A percentile compares a stretch with the other conserved stretches of the same genome.
Conservation (phyloP, 768 basidiomycete species). For the Hebeloma cylindrosporum region DNA sequence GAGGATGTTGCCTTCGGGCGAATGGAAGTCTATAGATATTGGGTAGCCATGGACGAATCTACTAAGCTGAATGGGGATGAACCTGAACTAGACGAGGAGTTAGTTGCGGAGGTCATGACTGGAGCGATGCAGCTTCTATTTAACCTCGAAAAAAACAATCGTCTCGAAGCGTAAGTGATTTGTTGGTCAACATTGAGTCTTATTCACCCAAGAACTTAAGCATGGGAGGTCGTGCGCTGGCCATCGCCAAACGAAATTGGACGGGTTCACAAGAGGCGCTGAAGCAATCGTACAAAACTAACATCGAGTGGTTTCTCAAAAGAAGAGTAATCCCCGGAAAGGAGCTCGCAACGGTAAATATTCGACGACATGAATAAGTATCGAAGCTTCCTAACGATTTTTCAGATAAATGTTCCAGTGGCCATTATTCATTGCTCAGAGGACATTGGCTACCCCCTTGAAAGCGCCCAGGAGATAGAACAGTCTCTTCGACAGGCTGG, state of each 20-base stretch:
- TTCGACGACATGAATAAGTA: neutral
- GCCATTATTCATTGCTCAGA: conserved; percentile 30
- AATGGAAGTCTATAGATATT: conserved; percentile 11
- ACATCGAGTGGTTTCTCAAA: conserved; percentile 19
- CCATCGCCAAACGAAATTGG: conserved; percentile 16
- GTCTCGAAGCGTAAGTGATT: conserved; percentile 19
- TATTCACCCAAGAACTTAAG: conserved; percentile 5
- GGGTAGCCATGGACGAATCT: conserved; percentile 9
- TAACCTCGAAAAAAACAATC: conserved; percentile 17
- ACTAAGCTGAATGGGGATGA: too few species aligned
- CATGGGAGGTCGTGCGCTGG: conserved; percentile 8
- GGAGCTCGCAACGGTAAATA: conserved; percentile 19
- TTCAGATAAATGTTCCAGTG: conserved; percentile 29
- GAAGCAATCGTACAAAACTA: conserved; percentile 13
- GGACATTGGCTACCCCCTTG: conserved; percentile 30
- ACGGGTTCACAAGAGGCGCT: conserved; percentile 17
- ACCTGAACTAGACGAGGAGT: conserved; percentile 9
- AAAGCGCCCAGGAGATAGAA: conserved; percentile 22
- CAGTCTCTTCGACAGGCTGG: conserved; percentile 20
- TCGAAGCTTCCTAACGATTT: neutral
- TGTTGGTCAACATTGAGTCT: neutral
- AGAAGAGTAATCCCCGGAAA: conserved; percentile 13
- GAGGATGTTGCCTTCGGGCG: conserved; percentile 31
- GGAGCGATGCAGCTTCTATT: conserved; percentile 24
- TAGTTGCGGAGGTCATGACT: conserved; percentile 21